Percentiles rank a stretch among this genome's conserved stretches.
phyloP scores from a whole-genome alignment of 176 grass and related monocot genomes.

The Lolium rigidum region DNA sequence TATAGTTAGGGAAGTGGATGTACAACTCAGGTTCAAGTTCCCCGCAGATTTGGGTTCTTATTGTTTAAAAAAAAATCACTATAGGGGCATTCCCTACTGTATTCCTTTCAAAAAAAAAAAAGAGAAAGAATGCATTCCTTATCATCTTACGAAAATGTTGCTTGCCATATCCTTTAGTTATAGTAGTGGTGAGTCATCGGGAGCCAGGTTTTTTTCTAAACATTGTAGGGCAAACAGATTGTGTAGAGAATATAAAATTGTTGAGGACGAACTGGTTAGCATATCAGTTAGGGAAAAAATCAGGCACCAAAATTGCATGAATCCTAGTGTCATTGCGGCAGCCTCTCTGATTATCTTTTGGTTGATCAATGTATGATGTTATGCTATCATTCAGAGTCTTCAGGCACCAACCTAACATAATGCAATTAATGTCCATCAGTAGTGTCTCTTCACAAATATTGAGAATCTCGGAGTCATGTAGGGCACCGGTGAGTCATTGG shows the following conservation, averaged over 20 bases:
- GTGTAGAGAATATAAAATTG: not conserved
- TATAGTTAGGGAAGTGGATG: no score
- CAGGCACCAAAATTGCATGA: not conserved
- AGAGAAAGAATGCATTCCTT: not conserved
- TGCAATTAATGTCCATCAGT: no score
- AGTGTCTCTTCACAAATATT: no score
- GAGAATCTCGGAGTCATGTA: no score
- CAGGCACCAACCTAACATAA: no score
- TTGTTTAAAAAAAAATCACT: no score
- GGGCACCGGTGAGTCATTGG: no score
- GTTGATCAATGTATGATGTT: not conserved
- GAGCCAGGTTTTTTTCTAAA: not conserved
- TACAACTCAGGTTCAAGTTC: no score
- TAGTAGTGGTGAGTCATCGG: constrained; percentile 1
- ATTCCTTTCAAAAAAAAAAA: no score
- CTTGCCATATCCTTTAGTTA: not conserved
- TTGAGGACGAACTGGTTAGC: not conserved
- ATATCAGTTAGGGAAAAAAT: not conserved
- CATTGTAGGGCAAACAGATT: not conserved
- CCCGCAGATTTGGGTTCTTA: no score
- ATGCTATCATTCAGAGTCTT: not conserved
- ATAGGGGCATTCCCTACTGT: no score
- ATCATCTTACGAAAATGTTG: not conserved
- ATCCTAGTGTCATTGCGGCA: not conserved
- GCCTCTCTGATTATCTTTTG: not conserved